These are phyloP conservation scores for Boletus barrowsii DNA, from an alignment of 768 basidiomycete species.

Conservation along the genomic window DNA sequence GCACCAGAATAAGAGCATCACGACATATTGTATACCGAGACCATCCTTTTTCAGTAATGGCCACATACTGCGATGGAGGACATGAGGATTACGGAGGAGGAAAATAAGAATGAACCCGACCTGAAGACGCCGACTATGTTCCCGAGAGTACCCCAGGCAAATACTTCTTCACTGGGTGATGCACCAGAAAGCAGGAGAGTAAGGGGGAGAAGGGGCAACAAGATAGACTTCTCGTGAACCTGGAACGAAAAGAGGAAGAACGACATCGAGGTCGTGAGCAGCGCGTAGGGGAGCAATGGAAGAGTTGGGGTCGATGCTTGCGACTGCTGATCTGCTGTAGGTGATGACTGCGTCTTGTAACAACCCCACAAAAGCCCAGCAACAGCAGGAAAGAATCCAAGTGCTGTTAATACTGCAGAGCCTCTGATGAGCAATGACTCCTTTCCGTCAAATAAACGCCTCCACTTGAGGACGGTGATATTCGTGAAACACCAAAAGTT, in stretches of 20 bases:
- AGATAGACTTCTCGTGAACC: constrained; percentile 91
- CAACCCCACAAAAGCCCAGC: constrained; percentile 41
- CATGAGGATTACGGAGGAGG: background rate
- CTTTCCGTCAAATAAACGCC: constrained; percentile 37
- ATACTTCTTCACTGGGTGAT: constrained; percentile 23
- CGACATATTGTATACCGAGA: constrained; percentile 69
- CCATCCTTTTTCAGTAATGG: constrained; percentile 81
- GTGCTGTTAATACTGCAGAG: constrained; percentile 61
- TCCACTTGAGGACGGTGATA: constrained; percentile 80
- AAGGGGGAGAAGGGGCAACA: constrained; percentile 82
- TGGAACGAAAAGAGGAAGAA: constrained; percentile 98
- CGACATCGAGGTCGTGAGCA: constrained; percentile 79
- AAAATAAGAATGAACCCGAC: constrained; percentile 39
- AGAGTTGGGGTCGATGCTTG: constrained; percentile 49
- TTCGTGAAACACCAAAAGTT: constrained; percentile 98
- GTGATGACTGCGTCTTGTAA: constrained; percentile 26
- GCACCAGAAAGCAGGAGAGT: constrained; percentile 67
- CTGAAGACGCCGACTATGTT: constrained; percentile 89
- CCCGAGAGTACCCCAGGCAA: constrained; percentile 37
- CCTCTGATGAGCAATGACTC: constrained; percentile 56
- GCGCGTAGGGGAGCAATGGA: constrained; percentile 72
- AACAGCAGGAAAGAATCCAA: constrained; percentile 69
- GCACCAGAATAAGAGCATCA: constrained; percentile 75
- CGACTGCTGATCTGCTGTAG: background rate
- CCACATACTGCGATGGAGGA: constrained; percentile 71